Percentiles rank a stretch among this genome's conserved stretches.
phyloP scores from a whole-genome alignment of 2,329 filamentous ascomycete genomes.

The Colletotrichum filicis region DNA sequence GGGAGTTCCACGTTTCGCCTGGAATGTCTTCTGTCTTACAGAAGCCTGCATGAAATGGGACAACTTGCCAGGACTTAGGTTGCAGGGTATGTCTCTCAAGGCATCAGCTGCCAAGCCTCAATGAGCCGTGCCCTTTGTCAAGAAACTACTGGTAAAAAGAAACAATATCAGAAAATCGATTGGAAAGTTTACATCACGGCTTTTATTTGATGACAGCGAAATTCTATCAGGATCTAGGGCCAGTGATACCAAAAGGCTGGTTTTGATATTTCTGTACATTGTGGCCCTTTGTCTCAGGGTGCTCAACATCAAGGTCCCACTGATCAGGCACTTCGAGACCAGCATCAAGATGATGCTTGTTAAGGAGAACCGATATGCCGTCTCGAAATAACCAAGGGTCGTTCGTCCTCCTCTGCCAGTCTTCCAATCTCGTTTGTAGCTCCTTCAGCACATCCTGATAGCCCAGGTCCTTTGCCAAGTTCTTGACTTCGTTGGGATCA shows the following conservation, averaged over 20 bases:
- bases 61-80: too few species aligned
- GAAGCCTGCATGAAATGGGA: too few species aligned
- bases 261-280: not conserved
- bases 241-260: not conserved
- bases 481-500: not conserved
- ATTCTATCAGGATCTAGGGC: not conserved
- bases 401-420: not conserved
- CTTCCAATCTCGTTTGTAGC: not conserved
- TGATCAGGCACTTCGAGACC: not conserved
- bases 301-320: not conserved
- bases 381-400: not conserved
- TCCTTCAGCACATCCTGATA: not conserved
- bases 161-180: too few species aligned
- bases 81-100: too few species aligned
- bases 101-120: too few species aligned
- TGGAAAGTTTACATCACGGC: too few species aligned
- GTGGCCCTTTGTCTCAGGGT: not conserved
- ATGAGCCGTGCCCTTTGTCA: too few species aligned
- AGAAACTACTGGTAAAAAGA: too few species aligned
- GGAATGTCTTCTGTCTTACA: too few species aligned
- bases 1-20: not conserved
- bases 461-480: not conserved
- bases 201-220: too few species aligned
- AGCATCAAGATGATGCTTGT: not conserved
- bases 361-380: not conserved